Base-by-base conservation (phyloP, 2,329 filamentous ascomycete species). In the Fusarium domesticum region DNA sequence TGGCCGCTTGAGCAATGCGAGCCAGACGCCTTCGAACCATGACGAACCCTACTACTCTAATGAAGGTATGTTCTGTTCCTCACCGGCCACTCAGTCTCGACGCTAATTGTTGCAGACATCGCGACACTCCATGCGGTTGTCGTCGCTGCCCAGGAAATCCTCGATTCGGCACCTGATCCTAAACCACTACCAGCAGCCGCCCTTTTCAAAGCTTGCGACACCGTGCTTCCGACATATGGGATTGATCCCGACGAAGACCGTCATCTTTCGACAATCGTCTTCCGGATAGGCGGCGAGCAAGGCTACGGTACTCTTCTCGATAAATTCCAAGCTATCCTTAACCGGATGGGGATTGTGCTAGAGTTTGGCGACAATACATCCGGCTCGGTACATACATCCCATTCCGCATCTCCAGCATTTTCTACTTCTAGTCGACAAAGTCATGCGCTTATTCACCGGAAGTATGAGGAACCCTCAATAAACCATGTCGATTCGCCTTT, bases 131-230 rank as follows among this genome's bases (percentile, higher is more conserved):
- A 89, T 66, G 77, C 85, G 46, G 87, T 96, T 59, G 83, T 95
- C 59, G 72, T 75, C 48, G 76, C 78, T 56, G 90, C 88, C 34
- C 81, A 91, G 68, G 71, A 78, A 32, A 75, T 87, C 20, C 74
- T 81, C 41, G 70, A 78, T 35, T 67, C 67, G 10, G 70, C 80
- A 2, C 72, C 80, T 1, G 78, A 83, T 44, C 76, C 76, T 37
- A 79, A 85, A 56, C 77, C 79, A 43, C 74, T 86, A 17, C 84
- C 87, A 4, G 89, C 85, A 45, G 83, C 83, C 60, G 88, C 89
- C 8, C 77, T 96, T 15, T 95, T 95, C 67, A 76, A 78, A 41
- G 88, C 89, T 20, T 95, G 95, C 63, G 85, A 93, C 61, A 75
- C 80, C 43, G 76, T 91, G 33, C 77, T 95, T n/a, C 80, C 79